Percentiles rank a stretch among this genome's conserved stretches.
Conservation (phyloP, 1,139 yeast genomes). For the Diutina rugosa region DNA sequence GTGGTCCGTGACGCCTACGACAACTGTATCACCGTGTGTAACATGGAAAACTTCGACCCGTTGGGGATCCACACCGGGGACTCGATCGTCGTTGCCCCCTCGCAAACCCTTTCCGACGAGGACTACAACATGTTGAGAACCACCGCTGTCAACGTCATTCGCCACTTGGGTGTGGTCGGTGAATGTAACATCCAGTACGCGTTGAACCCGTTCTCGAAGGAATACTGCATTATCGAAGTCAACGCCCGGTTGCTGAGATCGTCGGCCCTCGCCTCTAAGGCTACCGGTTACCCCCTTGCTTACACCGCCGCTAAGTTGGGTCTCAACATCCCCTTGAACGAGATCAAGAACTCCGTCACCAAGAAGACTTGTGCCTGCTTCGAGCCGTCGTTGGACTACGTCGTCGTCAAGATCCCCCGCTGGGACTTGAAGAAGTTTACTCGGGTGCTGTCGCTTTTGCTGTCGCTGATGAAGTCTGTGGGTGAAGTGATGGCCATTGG, state of each 20-base stretch:
- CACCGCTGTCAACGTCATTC: slow-evolving; percentile 92
- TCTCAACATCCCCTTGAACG: slow-evolving; percentile 83
- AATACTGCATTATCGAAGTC: slow-evolving; percentile 94
- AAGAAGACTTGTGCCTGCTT: slow-evolving; percentile 93
- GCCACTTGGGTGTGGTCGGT: slow-evolving; percentile 98
- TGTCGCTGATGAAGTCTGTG: slow-evolving; percentile 95
- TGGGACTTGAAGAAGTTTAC: slow-evolving; percentile 98
- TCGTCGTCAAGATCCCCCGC: slow-evolving; percentile 96
- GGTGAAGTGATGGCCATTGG: slow-evolving; percentile 99
- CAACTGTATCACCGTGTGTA: slow-evolving; percentile 97
- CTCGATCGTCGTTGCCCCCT: slow-evolving; percentile 97
- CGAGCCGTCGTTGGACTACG: slow-evolving; percentile 95
- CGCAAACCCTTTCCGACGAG: slow-evolving; percentile 93
- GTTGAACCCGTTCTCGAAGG: slow-evolving; percentile 84
- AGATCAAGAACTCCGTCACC: slow-evolving; percentile 88
- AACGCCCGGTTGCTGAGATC: slow-evolving; percentile 97
- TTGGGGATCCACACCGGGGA: slow-evolving; percentile 99
- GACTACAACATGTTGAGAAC: slow-evolving; percentile 98
- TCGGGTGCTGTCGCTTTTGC: slow-evolving; percentile 76
- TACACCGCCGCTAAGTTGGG: slow-evolving; percentile 97
- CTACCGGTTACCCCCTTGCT: slow-evolving; percentile 97
- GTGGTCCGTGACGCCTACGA: slow-evolving; percentile 96
- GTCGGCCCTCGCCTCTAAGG: slow-evolving; percentile 96
- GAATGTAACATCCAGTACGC: slow-evolving; percentile 99
- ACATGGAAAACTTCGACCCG: slow-evolving; percentile 98